Evolutionary conservation across 2,329 filamentous ascomycete genomes (phyloP).

Genomic region (Leptographium procerum): DNA sequence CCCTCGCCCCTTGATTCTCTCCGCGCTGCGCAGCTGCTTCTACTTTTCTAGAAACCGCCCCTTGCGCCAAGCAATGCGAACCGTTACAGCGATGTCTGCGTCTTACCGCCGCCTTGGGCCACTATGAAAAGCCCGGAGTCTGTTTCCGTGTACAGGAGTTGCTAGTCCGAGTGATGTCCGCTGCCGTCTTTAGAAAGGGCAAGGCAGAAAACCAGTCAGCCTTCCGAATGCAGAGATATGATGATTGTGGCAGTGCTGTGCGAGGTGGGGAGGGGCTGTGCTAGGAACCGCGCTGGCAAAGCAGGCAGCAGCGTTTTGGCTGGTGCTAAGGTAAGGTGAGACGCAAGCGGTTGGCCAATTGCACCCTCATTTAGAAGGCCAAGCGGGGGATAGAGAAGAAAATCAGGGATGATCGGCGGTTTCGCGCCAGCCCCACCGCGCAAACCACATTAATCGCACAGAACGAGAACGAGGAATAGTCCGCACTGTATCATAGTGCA

Average conservation of each 20-base stretch:
- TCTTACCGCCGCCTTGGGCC: background rate
- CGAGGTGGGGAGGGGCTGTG: slow-evolving; percentile 27
- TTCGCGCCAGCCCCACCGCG: background rate
- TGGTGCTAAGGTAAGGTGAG: slow-evolving; percentile 5
- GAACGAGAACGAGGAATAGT: background rate
- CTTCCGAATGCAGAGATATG: slow-evolving; percentile 18
- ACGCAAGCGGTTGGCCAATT: background rate
- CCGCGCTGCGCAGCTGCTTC: slow-evolving; percentile 1
- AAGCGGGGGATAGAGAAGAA: background rate
- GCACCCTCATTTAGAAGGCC: background rate
- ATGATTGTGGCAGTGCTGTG: slow-evolving; percentile 24
- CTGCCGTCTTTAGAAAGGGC: slow-evolving; percentile 21
- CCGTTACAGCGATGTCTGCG: background rate
- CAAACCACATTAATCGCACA: background rate
- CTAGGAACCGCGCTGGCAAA: slow-evolving; percentile 19
- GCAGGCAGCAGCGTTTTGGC: background rate
- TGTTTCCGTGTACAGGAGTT: slow-evolving; percentile 2
- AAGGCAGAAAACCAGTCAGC: slow-evolving; percentile 38
- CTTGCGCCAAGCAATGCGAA: background rate
- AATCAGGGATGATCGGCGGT: background rate
- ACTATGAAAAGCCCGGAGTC: background rate
- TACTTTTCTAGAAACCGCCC: background rate
- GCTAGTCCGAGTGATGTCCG: background rate
- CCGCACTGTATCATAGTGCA: background rate
- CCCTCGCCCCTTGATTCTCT: slow-evolving; percentile 2